phyloP scores from a whole-genome alignment of 106 monocot genomes.

The Posidonia australis region DNA sequence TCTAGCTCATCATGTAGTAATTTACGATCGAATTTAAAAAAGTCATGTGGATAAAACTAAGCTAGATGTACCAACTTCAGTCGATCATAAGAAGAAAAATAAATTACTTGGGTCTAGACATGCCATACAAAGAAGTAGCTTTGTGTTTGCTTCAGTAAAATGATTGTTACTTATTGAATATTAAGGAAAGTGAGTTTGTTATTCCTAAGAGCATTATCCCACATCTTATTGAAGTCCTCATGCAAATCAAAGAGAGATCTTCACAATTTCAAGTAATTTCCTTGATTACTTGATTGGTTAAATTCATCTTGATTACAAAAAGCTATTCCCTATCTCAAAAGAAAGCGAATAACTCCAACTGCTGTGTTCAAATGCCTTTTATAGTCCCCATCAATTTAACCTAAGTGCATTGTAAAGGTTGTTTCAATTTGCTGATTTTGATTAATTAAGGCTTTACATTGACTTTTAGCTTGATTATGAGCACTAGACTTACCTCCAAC shows the following conservation, averaged over 20 bases:
- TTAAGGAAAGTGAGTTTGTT: too few species aligned
- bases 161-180: too few species aligned
- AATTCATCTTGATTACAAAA: background rate
- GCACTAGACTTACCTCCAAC: background rate
- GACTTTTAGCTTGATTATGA: background rate
- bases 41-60: too few species aligned
- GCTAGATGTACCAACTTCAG: too few species aligned
- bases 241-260: background rate
- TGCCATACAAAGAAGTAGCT: too few species aligned
- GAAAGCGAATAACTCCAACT: background rate
- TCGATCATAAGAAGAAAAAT: background rate
- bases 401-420: background rate
- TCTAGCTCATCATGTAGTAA: background rate
- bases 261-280: background rate
- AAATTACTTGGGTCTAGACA: too few species aligned
- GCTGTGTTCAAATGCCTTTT: background rate
- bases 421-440: background rate
- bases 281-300: background rate
- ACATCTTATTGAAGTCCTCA: background rate
- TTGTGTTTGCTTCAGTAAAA: too few species aligned
- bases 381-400: background rate
- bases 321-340: background rate
- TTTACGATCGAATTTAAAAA: too few species aligned
- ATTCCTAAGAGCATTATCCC: background rate
- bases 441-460: background rate